Evolutionary conservation across 2,329 filamentous ascomycete species (phyloP).

Genomic region (Arachnomyces sp.): DNA sequence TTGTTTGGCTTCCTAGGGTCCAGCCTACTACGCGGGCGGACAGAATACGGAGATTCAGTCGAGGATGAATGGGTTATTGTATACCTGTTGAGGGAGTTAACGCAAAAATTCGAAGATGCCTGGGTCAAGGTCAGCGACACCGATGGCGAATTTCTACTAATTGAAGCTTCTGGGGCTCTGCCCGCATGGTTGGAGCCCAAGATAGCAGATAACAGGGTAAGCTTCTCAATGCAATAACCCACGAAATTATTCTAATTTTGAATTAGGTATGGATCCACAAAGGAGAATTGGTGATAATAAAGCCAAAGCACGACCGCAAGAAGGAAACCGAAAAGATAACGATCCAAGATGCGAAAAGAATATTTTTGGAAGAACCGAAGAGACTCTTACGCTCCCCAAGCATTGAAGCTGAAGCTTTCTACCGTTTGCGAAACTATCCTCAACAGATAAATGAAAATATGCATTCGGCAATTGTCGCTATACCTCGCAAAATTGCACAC

Average conservation of each 20-base stretch:
- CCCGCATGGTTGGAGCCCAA: slow-evolving; percentile 90
- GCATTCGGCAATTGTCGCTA: slow-evolving; percentile 63
- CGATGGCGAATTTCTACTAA: slow-evolving; percentile 90
- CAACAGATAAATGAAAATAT: slow-evolving; percentile 61
- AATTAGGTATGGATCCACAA: slow-evolving; percentile 73
- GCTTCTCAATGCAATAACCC: slow-evolving; percentile 7
- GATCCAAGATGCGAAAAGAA: slow-evolving; percentile 55
- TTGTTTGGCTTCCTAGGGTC: slow-evolving; percentile 27
- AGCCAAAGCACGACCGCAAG: slow-evolving; percentile 42
- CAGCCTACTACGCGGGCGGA: slow-evolving; percentile 62
- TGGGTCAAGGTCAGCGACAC: slow-evolving; percentile 81
- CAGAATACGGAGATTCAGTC: slow-evolving; percentile 86
- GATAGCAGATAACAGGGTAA: slow-evolving; percentile 67
- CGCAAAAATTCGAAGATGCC: slow-evolving; percentile 58
- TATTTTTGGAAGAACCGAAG: slow-evolving; percentile 49
- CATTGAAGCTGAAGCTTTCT: slow-evolving; percentile 84
- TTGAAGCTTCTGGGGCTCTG: slow-evolving; percentile 82
- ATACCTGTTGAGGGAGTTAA: slow-evolving; percentile 75
- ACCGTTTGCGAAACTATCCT: slow-evolving; percentile 77
- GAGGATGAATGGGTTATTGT: slow-evolving; percentile 98
- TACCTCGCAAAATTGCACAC: slow-evolving; percentile 75
- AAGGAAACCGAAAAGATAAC: slow-evolving; percentile 43
- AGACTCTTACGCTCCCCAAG: slow-evolving; percentile 61
- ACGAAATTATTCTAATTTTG: slow-evolving; percentile 6
- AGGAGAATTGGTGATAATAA: slow-evolving; percentile 65